Evolutionary conservation across 169 alveolate species (phyloP), one percentile per base, ranked within the genome.

Genomic region (Eimeria falciformis): DNA sequence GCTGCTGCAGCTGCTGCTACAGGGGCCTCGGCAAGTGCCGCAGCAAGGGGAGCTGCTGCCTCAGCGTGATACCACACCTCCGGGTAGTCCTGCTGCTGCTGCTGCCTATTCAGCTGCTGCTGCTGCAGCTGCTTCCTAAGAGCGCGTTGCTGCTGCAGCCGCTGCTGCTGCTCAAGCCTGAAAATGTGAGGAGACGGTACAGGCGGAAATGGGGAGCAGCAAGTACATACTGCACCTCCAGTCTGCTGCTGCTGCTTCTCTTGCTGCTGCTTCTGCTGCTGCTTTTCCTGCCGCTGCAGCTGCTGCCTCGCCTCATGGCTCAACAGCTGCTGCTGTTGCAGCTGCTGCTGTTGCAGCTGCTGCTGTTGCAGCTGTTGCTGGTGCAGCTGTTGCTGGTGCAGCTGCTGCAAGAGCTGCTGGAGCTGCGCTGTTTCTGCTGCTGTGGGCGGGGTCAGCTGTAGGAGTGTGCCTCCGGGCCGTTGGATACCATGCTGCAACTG

Each of bases 181-280:
- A 14, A n/a, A 12, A 0, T 62, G 37, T 62, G 37, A 18, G 73
- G 25, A n/a, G 29, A 18, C 29, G 73, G 73, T 0, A 62, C 73
- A 14, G 73, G 73, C n/a, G 17, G 73, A 29, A 62, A 62, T 2
- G 73, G 73, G 25, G 37, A 62, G 73, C 73, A 62, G 73, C 73
- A 62, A 29, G n/a, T 18, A n/a, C 73, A 62, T 29, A 62, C n/a
- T n/a, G 73, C n/a, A 29, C 73, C 73, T 62, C 73, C 73, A 62
- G 12, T 62, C 25, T 18, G 37, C 12, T n/a, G 73, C 11, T 14
- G n/a, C 37, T n/a, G 73, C n/a, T 62, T n/a, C 73, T 18, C 37
- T 29, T 6, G 29, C 73, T 62, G 33, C 17, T 9, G 33, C 25
- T 14, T n/a, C 73, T 62, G 73, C 62, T 12, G 62, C 62, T 12